Percentiles rank a stretch among this genome's conserved stretches.
phyloP scores from a whole-genome alignment of 192 early-diverging fungal species.

The Backusella mclennaniae region DNA sequence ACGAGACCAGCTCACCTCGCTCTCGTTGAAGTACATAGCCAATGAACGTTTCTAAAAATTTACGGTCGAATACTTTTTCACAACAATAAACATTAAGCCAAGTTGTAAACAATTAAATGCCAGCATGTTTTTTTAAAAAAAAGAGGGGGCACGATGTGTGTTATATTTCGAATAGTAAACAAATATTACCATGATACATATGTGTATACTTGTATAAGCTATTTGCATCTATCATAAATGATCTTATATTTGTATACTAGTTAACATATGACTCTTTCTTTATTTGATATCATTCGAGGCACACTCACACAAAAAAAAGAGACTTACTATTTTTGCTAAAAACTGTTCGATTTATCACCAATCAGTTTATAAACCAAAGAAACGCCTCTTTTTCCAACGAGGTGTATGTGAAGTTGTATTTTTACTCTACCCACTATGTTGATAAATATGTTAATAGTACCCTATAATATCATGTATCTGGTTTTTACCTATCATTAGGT shows the following conservation, averaged over 20 bases:
- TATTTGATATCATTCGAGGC: background rate
- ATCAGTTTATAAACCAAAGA: background rate
- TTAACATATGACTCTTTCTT: background rate
- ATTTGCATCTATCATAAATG: background rate
- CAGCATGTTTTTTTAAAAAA: background rate
- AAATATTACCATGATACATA: background rate
- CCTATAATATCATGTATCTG: background rate
- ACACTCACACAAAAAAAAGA: conserved; percentile 6
- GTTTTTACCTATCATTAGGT: background rate
- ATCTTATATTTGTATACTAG: background rate
- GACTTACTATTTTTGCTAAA: background rate
- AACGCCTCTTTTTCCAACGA: background rate
- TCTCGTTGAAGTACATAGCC: background rate
- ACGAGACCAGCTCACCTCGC: background rate
- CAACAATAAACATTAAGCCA: background rate
- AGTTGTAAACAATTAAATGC: background rate
- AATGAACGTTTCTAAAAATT: background rate
- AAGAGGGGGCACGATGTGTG: background rate
- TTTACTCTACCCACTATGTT: background rate
- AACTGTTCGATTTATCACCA: background rate
- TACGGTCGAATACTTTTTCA: background rate
- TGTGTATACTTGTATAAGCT: background rate
- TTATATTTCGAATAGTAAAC: background rate
- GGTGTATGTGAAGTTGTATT: background rate
- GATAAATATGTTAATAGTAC: background rate